A percentile compares a stretch with the other conserved stretches of the same genome.
Evolutionary conservation across 768 basidiomycete species (phyloP).

Genomic region (Pisolithus orientalis): DNA sequence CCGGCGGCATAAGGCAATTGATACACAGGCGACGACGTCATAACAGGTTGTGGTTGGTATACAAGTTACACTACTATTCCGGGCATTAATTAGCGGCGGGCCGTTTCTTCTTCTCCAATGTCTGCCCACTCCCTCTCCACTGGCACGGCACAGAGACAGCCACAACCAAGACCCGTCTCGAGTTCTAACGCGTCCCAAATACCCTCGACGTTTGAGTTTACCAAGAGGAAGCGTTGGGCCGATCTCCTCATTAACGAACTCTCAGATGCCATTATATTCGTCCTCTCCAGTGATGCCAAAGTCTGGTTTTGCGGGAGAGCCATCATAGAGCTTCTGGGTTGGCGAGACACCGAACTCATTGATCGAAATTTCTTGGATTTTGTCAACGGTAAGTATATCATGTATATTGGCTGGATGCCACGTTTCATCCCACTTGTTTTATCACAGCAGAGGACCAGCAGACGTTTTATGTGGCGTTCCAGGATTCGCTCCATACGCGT

Average conservation of each 20-base stretch:
- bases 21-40: slow-evolving; percentile 18
- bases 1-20: not conserved
- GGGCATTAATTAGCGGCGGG: not conserved
- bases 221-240: slow-evolving; percentile 82
- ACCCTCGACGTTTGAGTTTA: slow-evolving; percentile 62
- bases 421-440: slow-evolving; percentile 1
- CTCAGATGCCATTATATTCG: slow-evolving; percentile 63
- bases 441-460: slow-evolving; percentile 50
- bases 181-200: not conserved
- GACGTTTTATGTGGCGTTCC: slow-evolving; percentile 41
- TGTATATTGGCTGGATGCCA: not conserved
- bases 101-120: not conserved
- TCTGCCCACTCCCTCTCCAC: not conserved
- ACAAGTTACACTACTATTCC: not conserved
- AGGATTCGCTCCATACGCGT: slow-evolving; percentile 45
- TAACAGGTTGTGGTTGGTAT: slow-evolving; percentile 1
- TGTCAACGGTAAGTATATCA: slow-evolving; percentile 47
- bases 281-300: slow-evolving; percentile 56
- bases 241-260: slow-evolving; percentile 74
- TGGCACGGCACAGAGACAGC: not conserved
- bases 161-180: not conserved
- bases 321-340: slow-evolving; percentile 68
- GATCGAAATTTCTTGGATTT: slow-evolving; percentile 61
- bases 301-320: slow-evolving; percentile 67
- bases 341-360: slow-evolving; percentile 67